Evolutionary conservation across 148 eudicot genomes (phyloP), one percentile per base, ranked within the genome.

Genomic region (Gaultheria prostrata): DNA sequence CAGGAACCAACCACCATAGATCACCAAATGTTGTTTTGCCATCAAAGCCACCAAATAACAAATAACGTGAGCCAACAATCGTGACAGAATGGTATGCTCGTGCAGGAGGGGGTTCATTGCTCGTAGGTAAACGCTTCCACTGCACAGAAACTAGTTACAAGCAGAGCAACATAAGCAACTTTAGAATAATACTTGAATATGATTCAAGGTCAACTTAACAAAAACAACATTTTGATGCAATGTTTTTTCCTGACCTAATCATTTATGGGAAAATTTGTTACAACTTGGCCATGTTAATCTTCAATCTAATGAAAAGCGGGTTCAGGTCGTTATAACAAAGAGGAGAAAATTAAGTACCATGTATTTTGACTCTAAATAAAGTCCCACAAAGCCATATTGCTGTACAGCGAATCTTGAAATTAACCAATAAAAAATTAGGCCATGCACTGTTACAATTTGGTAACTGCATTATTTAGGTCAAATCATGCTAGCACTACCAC

Each of bases 1-100:
- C 99, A 53, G 98, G 94, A 87, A 97, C 99, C 88, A 97, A 88
- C 99, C 99, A 97, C 99, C 98, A 97, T 56, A 97, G 85, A 86
- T 97, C 99, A 79, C 92, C 98, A 90, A 90, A 94, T 78, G 99
- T 94, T 70, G 94, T 88, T 87, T 97, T 97, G 77, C 99, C 98
- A 90, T 97, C 98, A 91, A 97, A 97, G 67, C 99, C 99, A 45
- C 99, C 99, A 91, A 93, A 97, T 74, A 97, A 83, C 75, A 97
- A 80, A 86, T 92, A 93, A 28, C 94, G 92, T 59, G 95, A 92
- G 76, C 98, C 96, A 76, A 93, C 80, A 71, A 86, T 85, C 49
- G 93, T 92, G 93, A 97, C 86, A 75, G 98, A 83, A 88, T 97
- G 98, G 87, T 97, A 97, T 57, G 99, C 98, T 86, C 98, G 92